phyloP scores from a whole-genome alignment of 352 stramenopile genomes.

The Pythium monospermum region DNA sequence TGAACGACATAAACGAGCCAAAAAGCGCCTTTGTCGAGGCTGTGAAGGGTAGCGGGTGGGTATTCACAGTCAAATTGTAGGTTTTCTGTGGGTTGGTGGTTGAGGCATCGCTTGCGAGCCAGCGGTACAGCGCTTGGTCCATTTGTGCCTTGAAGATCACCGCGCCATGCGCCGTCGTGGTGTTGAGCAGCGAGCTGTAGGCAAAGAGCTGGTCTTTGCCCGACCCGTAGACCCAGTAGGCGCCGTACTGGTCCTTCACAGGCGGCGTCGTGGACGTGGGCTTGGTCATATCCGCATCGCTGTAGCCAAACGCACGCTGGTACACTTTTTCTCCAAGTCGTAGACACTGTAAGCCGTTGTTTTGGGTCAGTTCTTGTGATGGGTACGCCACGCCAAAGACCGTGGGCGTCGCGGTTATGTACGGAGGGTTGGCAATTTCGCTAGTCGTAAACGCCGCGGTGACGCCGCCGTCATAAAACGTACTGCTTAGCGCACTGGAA shows the following conservation, averaged over 20 bases:
- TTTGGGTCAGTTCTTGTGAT: constrained; percentile 7
- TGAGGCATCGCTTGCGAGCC: constrained; percentile 21
- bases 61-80: constrained; percentile 35
- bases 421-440: constrained; percentile 33
- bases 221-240: constrained; percentile 28
- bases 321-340: constrained; percentile 30
- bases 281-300: neutral
- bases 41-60: constrained; percentile 45
- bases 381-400: constrained; percentile 39
- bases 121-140: constrained; percentile 41
- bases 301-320: constrained; percentile 27
- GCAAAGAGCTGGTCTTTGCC: constrained; percentile 25
- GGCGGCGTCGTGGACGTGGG: neutral
- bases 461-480: constrained; percentile 29
- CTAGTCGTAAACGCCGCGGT: constrained; percentile 22
- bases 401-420: constrained; percentile 29
- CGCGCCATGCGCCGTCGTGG: constrained; percentile 31
- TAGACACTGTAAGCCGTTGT: constrained; percentile 26
- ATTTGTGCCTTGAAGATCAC: constrained; percentile 48
- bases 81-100: constrained; percentile 16
- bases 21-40: constrained; percentile 32
- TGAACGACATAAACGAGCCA: constrained; percentile 38
- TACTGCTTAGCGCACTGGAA: constrained; percentile 29
- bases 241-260: constrained; percentile 32
- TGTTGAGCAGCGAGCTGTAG: constrained; percentile 52